These are phyloP conservation scores for Lupinus albus DNA, from an alignment of 306 rosid species.

Conservation along the genomic window DNA sequence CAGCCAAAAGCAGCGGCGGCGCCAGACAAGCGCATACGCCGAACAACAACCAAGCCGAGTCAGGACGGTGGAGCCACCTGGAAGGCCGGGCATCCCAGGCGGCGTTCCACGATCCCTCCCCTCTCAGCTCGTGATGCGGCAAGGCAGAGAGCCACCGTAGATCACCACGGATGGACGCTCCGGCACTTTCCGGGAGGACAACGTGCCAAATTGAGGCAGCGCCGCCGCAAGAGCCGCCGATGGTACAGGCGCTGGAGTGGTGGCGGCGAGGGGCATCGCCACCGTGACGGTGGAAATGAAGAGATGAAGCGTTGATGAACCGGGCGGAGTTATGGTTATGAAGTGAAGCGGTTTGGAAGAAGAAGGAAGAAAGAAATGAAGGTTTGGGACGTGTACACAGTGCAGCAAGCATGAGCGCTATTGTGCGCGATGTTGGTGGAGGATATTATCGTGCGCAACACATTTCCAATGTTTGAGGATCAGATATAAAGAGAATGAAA, in stretches of 20 bases:
- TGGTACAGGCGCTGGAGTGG: constrained; percentile 58
- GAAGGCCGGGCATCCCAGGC: constrained; percentile 93
- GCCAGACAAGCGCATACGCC: constrained; percentile 85
- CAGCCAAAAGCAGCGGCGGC: constrained; percentile 47
- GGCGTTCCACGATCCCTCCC: constrained; percentile 95
- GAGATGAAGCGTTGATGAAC: constrained; percentile 2
- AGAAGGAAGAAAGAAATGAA: constrained; percentile 45
- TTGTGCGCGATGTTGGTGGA: constrained; percentile 32
- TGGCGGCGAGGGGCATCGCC: constrained; percentile 44
- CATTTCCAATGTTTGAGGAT: too few species aligned
- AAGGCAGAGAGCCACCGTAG: constrained; percentile 28
- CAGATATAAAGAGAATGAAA: too few species aligned
- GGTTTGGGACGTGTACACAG: constrained; percentile 66
- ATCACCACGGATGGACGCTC: constrained; percentile 29
- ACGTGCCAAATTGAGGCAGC: constrained; percentile 76
- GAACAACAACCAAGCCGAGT: constrained; percentile 88
- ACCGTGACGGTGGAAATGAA: neutral
- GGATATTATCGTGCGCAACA: too few species aligned
- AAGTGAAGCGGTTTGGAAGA: neutral
- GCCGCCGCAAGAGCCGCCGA: constrained; percentile 37
- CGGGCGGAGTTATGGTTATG: constrained; percentile 33
- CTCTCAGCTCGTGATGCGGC: constrained; percentile 48
- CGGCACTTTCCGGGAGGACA: constrained; percentile 49
- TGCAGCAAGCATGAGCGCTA: constrained; percentile 64
- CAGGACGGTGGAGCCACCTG: constrained; percentile 86